A percentile compares a stretch with the other conserved stretches of the same genome.
Conservation (phyloP, 1,284 basidiomycete genomes). For the Pascua guehoae region DNA sequence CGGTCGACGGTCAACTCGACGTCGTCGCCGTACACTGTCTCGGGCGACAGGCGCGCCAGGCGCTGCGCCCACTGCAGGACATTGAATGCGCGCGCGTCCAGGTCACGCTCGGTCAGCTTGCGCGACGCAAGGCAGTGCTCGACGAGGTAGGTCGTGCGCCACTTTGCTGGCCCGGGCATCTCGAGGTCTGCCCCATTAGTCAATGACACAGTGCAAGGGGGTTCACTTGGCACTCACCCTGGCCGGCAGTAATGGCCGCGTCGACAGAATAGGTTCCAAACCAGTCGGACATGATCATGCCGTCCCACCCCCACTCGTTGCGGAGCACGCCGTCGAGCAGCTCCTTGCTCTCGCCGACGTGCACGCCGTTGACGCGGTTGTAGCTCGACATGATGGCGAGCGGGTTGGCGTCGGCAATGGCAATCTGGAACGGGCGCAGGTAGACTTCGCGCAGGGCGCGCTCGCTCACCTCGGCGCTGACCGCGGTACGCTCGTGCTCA, state of each 20-base stretch:
- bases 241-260: slow-evolving; percentile 59
- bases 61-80: slow-evolving; percentile 46
- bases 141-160: slow-evolving; percentile 44
- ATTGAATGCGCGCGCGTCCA: slow-evolving; percentile 18
- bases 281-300: slow-evolving; percentile 57
- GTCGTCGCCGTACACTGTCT: slow-evolving; percentile 21
- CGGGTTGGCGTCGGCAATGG: slow-evolving; percentile 58
- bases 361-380: slow-evolving; percentile 62
- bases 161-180: slow-evolving; percentile 25
- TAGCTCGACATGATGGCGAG: slow-evolving; percentile 50
- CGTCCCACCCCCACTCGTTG: slow-evolving; percentile 66
- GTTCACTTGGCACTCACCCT: too few species aligned
- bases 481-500: slow-evolving; percentile 36
- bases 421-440: slow-evolving; percentile 71
- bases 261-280: slow-evolving; percentile 66
- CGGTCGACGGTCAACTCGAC: slow-evolving; percentile 22
- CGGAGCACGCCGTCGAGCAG: slow-evolving; percentile 40
- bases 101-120: slow-evolving; percentile 49
- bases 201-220: too few species aligned
- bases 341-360: slow-evolving; percentile 67
- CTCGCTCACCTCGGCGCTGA: slow-evolving; percentile 21
- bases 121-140: slow-evolving; percentile 59
- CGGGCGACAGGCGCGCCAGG: slow-evolving; percentile 19
- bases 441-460: slow-evolving; percentile 76
- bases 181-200: slow-evolving; percentile 57